These are phyloP conservation scores for Xylaria sp. DNA, from an alignment of 2,329 filamentous ascomycete genomes.

Conservation along the genomic window DNA sequence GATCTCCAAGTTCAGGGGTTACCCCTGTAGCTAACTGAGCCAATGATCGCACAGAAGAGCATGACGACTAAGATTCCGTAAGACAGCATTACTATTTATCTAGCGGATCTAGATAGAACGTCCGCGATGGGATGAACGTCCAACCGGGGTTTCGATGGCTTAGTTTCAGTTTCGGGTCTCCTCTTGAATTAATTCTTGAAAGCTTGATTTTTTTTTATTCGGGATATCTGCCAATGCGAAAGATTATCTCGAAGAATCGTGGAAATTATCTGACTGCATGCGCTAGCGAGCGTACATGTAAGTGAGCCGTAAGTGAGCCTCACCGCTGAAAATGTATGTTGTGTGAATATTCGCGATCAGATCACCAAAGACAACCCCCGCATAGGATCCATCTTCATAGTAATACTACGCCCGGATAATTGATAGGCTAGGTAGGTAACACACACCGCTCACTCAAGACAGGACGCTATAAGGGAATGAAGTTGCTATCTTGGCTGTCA, in stretches of 20 bases:
- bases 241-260: slow-evolving; percentile 1
- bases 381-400: slow-evolving; percentile 11
- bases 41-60: slow-evolving; percentile 31
- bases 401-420: neutral
- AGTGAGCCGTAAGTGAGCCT: neutral
- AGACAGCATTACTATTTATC: slow-evolving; percentile 20
- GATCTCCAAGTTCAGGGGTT: slow-evolving; percentile 25
- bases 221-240: neutral
- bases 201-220: neutral
- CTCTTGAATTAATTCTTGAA: neutral
- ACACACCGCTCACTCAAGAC: slow-evolving; percentile 8
- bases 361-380: slow-evolving; percentile 7
- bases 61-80: slow-evolving; percentile 11
- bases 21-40: slow-evolving; percentile 9
- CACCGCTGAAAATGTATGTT: no score
- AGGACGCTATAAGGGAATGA: neutral
- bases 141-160: slow-evolving; percentile 11
- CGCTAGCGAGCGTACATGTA: neutral
- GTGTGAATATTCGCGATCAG: neutral
- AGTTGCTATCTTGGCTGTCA: slow-evolving; percentile 1
- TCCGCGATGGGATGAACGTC: slow-evolving; percentile 23
- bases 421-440: neutral
- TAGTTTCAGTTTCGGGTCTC: slow-evolving; percentile 18
- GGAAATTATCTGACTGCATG: neutral
- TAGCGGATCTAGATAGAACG: neutral